Percentiles rank a stretch among this genome's conserved stretches.
Conservation (phyloP, 2,329 filamentous ascomycete species). For the Arthrobotrys pseudoclavata region DNA sequence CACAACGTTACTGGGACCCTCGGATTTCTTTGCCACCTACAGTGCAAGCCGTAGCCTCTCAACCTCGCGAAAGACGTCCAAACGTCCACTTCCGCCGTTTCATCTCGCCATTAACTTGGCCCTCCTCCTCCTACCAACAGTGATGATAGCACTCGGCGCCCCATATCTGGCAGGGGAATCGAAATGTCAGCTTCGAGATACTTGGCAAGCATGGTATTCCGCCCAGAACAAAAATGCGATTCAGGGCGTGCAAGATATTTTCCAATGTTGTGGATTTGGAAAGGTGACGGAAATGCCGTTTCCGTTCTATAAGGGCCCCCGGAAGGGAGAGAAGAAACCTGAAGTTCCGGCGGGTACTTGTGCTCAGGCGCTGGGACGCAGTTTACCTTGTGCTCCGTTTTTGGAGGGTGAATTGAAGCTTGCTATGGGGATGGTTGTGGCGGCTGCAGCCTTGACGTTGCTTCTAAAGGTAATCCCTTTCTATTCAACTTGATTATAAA, state of each 20-base stretch:
- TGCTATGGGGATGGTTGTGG: background rate
- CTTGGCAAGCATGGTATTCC: constrained; percentile 43
- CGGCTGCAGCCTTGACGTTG: background rate
- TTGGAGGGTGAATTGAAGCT: constrained; percentile 34
- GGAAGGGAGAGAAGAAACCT: background rate
- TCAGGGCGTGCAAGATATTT: constrained; percentile 23
- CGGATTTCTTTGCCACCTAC: background rate
- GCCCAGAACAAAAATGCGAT: constrained; percentile 14
- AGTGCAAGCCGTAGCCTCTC: background rate
- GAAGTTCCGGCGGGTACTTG: constrained; percentile 18
- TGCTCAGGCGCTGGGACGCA: background rate
- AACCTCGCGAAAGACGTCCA: background rate
- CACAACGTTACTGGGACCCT: background rate
- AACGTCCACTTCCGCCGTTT: background rate
- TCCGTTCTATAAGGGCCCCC: constrained; percentile 17
- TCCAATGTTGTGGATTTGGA: constrained; percentile 45
- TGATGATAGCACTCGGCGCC: background rate
- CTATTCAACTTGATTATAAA: background rate
- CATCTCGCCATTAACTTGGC: background rate
- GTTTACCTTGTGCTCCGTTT: constrained; percentile 19
- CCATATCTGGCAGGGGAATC: background rate
- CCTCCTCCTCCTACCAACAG: background rate
- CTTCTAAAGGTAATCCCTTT: constrained; percentile 16
- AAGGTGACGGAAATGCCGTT: constrained; percentile 29
- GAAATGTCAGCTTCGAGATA: constrained; percentile 17